Evolutionary conservation across 1,139 yeast genomes (phyloP), one percentile per base, ranked within the genome.

Genomic region (Magnusiomyces magnusii): DNA sequence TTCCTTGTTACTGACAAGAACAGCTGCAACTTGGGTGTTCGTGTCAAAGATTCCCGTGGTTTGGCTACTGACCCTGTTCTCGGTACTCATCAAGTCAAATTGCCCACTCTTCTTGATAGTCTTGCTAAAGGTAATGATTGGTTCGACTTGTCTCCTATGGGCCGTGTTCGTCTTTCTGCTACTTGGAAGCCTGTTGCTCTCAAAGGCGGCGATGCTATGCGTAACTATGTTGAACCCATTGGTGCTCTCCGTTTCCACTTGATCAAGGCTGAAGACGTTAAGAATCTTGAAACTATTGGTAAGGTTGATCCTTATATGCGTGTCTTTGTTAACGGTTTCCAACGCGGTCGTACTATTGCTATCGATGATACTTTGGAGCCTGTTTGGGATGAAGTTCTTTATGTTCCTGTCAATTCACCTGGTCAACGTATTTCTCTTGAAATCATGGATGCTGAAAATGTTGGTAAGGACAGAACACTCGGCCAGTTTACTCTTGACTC

Each of bases 261-360:
- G 62, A 82, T 82, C 66, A 80, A 80, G 63, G 97, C 95, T 53
- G 86, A 84, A 62, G 62, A 60, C 9, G 80, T 93, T 68, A 82
- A 87, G 62, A 93, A 93, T 73, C 79, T 91, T 73, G 97, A 92
- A 71, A 85, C 83, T 59, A 80, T 93, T 62, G 98, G 98, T 61
- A 88, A 85, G 68, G 84, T 91, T 69, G 98, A 93, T 73, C 99
- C 99, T 51, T 93, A 93, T 70, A 83, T 85, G 21, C 84, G 96
- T 68, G 77, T 92, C 15, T 75, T 90, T 69, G 80, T 90, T 53
- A 91, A 90, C 69, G 93, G 93, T 57, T 78, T 83, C 68, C 84
- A 83, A 66, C 83, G 84, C 69, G 88, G 85, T 39, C 82, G 98
- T 72, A 93, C 98, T 1, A 78, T 81, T 57, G 82, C 87, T n/a